These are phyloP conservation scores for Penicillium alfredii DNA, from an alignment of 495 filamentous ascomycete species.

Conservation along the genomic window DNA sequence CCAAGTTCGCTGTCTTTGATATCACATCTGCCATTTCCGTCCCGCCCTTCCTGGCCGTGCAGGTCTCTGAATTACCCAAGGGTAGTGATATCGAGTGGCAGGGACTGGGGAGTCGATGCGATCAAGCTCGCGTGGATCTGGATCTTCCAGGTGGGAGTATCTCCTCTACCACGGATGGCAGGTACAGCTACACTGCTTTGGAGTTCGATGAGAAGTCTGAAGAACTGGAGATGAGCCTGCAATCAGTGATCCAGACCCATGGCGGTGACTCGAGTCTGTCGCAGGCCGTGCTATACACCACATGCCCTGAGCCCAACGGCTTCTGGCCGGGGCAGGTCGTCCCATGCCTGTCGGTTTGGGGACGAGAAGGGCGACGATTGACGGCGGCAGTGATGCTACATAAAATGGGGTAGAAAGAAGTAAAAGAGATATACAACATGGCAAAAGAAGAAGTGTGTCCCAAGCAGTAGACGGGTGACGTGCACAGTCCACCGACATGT, in stretches of 20 bases:
- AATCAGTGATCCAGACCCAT: slow-evolving; percentile 14
- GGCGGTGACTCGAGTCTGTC: slow-evolving; percentile 6
- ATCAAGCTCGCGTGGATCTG: slow-evolving; percentile 12
- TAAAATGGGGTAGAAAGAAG: no score
- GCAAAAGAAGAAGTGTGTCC: no score
- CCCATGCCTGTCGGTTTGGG: slow-evolving; percentile 45
- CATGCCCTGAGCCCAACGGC: slow-evolving; percentile 16
- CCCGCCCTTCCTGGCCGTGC: slow-evolving; percentile 65
- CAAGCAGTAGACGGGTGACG: no score
- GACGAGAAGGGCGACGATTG: slow-evolving; percentile 29
- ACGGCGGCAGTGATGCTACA: slow-evolving; percentile 37
- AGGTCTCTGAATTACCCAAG: slow-evolving; percentile 67
- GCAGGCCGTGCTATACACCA: slow-evolving; percentile 37
- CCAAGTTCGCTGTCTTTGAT: slow-evolving; percentile 25
- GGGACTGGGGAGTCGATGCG: slow-evolving; percentile 38
- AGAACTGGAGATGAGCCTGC: slow-evolving; percentile 18
- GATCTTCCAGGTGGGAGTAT: slow-evolving; percentile 13
- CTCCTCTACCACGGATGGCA: slow-evolving; percentile 17
- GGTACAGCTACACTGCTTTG: slow-evolving; percentile 25
- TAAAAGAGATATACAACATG: no score
- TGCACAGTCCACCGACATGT: slow-evolving; percentile 20
- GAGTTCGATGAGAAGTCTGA: slow-evolving; percentile 22
- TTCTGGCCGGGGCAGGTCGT: slow-evolving; percentile 37
- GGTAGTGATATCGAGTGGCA: slow-evolving; percentile 71
- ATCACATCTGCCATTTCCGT: slow-evolving; percentile 17